These are phyloP conservation scores for Corynespora cassiicola DNA, from an alignment of 2,329 filamentous ascomycete species.

Conservation along the genomic window DNA sequence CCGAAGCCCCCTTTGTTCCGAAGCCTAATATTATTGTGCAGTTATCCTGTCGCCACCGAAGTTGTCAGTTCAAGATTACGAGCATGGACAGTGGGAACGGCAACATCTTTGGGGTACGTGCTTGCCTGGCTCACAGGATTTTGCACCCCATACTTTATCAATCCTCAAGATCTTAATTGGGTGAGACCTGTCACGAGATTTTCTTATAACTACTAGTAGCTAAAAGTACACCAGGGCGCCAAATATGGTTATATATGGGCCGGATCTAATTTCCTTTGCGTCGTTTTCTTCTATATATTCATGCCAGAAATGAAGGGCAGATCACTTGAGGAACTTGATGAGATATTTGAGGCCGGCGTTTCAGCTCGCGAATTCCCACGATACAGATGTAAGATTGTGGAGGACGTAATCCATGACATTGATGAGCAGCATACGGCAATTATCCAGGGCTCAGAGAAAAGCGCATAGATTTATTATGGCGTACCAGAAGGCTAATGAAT, in stretches of 20 bases:
- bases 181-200: slow-evolving; percentile 18
- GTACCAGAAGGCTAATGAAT: no score
- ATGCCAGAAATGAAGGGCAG: slow-evolving; percentile 55
- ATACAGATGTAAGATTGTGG: slow-evolving; percentile 19
- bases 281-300: slow-evolving; percentile 65
- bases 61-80: slow-evolving; percentile 29
- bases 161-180: slow-evolving; percentile 39
- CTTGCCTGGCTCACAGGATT: slow-evolving; percentile 37
- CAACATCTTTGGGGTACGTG: slow-evolving; percentile 12
- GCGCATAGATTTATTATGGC: no score
- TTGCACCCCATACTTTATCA: slow-evolving; percentile 44
- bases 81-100: slow-evolving; percentile 29
- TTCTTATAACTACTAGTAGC: no score
- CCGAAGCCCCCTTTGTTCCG: no score
- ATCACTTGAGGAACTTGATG: slow-evolving; percentile 20
- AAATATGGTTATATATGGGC: slow-evolving; percentile 19
- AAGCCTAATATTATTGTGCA: no score
- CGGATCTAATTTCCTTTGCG: slow-evolving; percentile 45
- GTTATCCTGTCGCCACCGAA: slow-evolving; percentile 32
- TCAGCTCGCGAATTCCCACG: slow-evolving; percentile 16
- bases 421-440: no score
- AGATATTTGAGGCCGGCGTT: slow-evolving; percentile 18
- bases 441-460: no score
- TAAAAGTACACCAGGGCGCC: no score
- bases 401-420: no score